Percentiles rank a stretch among this genome's conserved stretches.
These are phyloP conservation scores for Didymella segeticola DNA, from an alignment of 2,329 filamentous ascomycete genomes.

Conservation along the genomic window DNA sequence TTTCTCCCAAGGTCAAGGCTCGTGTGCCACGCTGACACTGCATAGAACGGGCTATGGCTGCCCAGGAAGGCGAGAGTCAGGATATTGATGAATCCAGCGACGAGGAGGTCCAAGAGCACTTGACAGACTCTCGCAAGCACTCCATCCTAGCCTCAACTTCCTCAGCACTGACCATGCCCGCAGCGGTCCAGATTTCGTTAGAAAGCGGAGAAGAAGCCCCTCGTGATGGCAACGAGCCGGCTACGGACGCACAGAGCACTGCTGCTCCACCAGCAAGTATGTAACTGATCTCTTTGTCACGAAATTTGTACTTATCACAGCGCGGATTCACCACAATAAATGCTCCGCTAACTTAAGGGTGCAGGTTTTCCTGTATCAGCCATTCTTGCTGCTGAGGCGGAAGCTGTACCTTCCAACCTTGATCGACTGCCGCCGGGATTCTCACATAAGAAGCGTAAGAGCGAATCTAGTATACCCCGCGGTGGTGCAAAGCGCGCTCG, in stretches of 20 bases:
- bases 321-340: not conserved
- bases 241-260: not conserved
- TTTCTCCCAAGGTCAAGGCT: not conserved
- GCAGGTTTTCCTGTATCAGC: not conserved
- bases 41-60: constrained; percentile 1
- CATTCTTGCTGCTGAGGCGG: constrained; percentile 29
- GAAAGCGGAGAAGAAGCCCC: not conserved
- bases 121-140: not conserved
- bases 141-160: not conserved
- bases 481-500: constrained; percentile 21
- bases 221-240: not conserved
- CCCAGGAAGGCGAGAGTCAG: not conserved
- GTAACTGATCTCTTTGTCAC: not conserved
- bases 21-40: not conserved
- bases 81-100: not conserved
- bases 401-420: constrained; percentile 27
- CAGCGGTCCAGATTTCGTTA: not conserved
- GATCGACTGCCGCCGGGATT: constrained; percentile 27
- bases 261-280: not conserved
- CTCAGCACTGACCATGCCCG: not conserved
- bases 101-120: not conserved
- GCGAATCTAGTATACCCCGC: constrained; percentile 12
- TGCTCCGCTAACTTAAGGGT: not conserved
- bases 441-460: constrained; percentile 27
- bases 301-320: not conserved